A percentile compares a stretch with the other conserved stretches of the same genome.
Conservation (phyloP, 345 rosid species). For the Brassica rapa region DNA sequence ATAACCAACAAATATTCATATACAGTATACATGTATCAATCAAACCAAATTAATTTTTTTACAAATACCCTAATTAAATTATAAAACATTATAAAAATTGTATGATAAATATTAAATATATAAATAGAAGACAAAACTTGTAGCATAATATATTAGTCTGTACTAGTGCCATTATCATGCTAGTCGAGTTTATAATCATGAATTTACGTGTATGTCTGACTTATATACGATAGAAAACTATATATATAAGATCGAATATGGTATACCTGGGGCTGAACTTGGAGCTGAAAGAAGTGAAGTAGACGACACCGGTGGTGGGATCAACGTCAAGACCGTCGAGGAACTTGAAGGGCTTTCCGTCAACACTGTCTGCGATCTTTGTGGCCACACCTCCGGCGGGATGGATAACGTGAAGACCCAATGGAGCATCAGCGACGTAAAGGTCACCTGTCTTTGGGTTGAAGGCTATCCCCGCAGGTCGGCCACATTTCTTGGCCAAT, state of each 20-base stretch:
- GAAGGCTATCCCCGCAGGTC: conserved; percentile 50
- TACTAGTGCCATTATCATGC: not conserved
- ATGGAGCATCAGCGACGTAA: conserved; percentile 53
- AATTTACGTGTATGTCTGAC: not conserved
- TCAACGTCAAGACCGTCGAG: conserved; percentile 51
- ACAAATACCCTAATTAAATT: not conserved
- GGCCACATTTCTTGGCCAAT: conserved; percentile 40
- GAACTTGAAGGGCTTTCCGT: conserved; percentile 40
- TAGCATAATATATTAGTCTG: conserved; percentile 4
- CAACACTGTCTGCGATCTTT: conserved; percentile 35
- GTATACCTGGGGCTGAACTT: conserved; percentile 27
- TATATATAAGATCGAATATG: not conserved
- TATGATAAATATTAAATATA: not conserved
- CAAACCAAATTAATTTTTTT: not conserved
- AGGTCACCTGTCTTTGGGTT: conserved; percentile 40
- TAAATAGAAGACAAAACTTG: not conserved
- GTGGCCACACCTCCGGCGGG: conserved; percentile 50
- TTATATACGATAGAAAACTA: not conserved
- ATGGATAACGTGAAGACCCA: conserved; percentile 45
- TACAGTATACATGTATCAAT: not conserved
- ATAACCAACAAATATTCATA: not conserved
- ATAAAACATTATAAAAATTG: not conserved
- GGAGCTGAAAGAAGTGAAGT: conserved; percentile 51
- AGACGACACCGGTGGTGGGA: conserved; percentile 40
- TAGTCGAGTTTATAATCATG: not conserved